Base-by-base conservation (phyloP, 2,329 filamentous ascomycete species). In the Arthrobotrys conoides region DNA sequence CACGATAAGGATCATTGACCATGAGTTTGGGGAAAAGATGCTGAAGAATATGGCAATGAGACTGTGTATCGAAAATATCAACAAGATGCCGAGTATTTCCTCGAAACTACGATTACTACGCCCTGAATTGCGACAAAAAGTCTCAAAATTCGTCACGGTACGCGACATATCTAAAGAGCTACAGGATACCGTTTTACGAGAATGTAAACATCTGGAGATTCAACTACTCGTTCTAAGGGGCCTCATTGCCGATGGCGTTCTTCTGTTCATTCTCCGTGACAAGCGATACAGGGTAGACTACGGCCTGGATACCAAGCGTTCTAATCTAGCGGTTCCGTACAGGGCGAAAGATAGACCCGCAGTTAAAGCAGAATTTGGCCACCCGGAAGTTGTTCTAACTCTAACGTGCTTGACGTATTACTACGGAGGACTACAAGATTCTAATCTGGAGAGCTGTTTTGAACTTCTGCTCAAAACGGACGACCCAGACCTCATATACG, bases 231-330 rank as follows among this genome's bases (percentile, higher is more conserved):
- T 90, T 0, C 80, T 91, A 0, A 84, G 88, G 27, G 87, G 91
- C 0, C 84, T 92, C 0, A 82, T 92, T 5, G 87, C 88, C 0
- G 83, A 85, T 0, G 87, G 89, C 0, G 84, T 92, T 0, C 81
- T 92, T 0, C 81, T 81, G 0, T 91, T 90, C 72, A 84, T 84
- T 0, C 83, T 92, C 0, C 83, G 83, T 0, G 83, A 87, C 9
- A 92, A 92, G 80, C 84, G 90, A 0, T 93, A 89, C 88, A 83
- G 88, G 2, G 90, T 93, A 0, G 87, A 91, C 67, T 93, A 90
- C 73, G 90, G 91, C 0, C 84, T 88, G 0, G 87, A 89, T 80
- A 14, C 24, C 18, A 82, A 79, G 0, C 83, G 88, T 2, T 80
- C 80, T 0, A 87, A 86, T 0, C 85, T 91, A 0, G 87, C 88